Evolutionary conservation across 75 land plant species (phyloP), one percentile per base, ranked within the genome.

Genomic region (Pinus tabuliformis): DNA sequence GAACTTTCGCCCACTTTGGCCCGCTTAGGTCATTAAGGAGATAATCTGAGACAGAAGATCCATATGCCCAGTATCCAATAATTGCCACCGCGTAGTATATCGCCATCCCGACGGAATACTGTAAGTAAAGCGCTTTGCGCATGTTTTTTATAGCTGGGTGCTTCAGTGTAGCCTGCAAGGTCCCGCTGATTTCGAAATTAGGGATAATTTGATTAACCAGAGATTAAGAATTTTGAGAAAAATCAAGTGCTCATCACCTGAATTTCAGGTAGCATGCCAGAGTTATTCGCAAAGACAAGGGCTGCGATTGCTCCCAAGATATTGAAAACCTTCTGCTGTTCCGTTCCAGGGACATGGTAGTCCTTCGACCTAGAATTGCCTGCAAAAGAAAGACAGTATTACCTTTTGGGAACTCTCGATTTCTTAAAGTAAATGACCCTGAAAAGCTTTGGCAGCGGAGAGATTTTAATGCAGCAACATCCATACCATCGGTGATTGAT

Each of bases 51-150:
- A 79, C 81, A 5, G 58, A 56, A 24, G 89, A 80, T 22, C 90
- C 91, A 65, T 89, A 89, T 59, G 91, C 90, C 86, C 89, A 87
- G 58, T 89, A 89, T 22, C 91, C 91, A 20, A 74, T 74, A 39
- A 87, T 56, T 54, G 78, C 78, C 28, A 89, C 81, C 24, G 76
- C 82, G 65, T 87, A 81, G 49, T 80, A 77, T 18, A 81, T 58
- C 18, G 72, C 64, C 22, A 88, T 42, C 12, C 91, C 91, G 3
- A 79, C 57, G 22, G 86, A 72, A 72, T 68, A 89, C 14, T 89
- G 91, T 63, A 77, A 3, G 26, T 37, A 65, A 20, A 89, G 65
- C 18, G 90, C 86, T 60, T 77, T 87, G 78, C 79, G 81, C 84
- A 87, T 89, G 77, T 89, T 89, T 52, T 75, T 84, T 17, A 70